Evolutionary conservation across 2,329 filamentous ascomycete genomes (phyloP).

Genomic region (Fusarium denticulatum): DNA sequence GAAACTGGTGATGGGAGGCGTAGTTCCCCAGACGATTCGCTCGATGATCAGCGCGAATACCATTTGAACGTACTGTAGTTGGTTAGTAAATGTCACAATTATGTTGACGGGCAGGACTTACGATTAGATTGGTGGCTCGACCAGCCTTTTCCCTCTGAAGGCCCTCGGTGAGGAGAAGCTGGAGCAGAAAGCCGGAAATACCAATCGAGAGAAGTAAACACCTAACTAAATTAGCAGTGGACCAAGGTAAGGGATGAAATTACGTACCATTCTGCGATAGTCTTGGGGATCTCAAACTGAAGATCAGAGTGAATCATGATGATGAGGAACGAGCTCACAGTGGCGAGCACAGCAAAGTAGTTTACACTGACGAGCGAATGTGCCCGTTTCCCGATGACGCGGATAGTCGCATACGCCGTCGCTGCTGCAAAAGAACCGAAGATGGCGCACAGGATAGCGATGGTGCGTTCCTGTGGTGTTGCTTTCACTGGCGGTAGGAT

Average conservation of each 20-base stretch:
- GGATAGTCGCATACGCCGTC: constrained; percentile 76
- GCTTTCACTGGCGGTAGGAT: constrained; percentile 46
- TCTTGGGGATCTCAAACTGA: constrained; percentile 50
- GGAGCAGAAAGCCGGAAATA: constrained; percentile 78
- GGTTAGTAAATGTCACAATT: no score
- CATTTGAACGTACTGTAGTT: constrained; percentile 50
- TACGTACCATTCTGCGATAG: constrained; percentile 42
- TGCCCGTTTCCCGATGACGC: constrained; percentile 77
- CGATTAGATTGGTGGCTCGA: constrained; percentile 46
- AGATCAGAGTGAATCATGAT: constrained; percentile 60
- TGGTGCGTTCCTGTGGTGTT: constrained; percentile 69
- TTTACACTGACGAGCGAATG: constrained; percentile 82
- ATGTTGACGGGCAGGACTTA: no score
- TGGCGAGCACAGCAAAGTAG: constrained; percentile 77
- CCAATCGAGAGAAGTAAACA: constrained; percentile 71
- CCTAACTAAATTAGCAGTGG: constrained; percentile 50
- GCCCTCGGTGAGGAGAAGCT: constrained; percentile 79
- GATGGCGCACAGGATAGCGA: constrained; percentile 73
- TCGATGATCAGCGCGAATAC: constrained; percentile 52
- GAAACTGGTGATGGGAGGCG: constrained; percentile 51
- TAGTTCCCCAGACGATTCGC: constrained; percentile 55
- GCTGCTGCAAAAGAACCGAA: constrained; percentile 76
- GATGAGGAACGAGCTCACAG: constrained; percentile 69
- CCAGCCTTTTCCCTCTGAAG: constrained; percentile 72
- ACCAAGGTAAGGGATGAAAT: rapidly evolving